Conservation (phyloP, 1,284 basidiomycete species). For the Trichosporon faecale region DNA sequence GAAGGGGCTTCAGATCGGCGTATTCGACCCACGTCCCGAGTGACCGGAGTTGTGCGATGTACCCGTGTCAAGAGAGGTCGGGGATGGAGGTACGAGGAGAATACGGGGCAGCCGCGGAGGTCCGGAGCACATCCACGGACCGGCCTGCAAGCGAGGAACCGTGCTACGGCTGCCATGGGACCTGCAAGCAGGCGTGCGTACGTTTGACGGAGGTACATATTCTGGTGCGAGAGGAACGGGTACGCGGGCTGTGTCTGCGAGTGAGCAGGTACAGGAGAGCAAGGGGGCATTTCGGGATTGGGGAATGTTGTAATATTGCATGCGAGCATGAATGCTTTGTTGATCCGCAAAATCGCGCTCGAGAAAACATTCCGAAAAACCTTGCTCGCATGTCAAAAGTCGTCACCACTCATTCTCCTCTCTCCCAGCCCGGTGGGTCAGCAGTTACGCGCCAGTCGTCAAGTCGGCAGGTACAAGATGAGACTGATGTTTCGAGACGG, state of each 20-base stretch:
- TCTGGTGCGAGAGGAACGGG: background rate
- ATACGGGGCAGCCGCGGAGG: too few relatives aligned
- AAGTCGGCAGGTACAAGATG: background rate
- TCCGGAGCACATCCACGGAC: background rate
- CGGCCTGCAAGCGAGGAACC: background rate
- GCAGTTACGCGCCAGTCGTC: too few relatives aligned
- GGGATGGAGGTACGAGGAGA: background rate
- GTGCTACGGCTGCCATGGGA: background rate
- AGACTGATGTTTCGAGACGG: background rate
- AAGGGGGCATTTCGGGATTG: background rate
- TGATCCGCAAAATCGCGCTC: background rate
- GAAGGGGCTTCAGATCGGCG: too few relatives aligned
- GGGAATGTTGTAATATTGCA: background rate
- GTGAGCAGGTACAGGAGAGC: background rate
- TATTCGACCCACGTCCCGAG: background rate
- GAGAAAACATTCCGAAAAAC: conserved; percentile 2
- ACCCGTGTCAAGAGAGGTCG: background rate
- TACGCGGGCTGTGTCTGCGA: background rate
- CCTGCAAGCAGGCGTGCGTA: background rate
- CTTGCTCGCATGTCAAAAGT: background rate
- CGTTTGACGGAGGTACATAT: background rate
- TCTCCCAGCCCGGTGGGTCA: background rate
- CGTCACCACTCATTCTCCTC: background rate
- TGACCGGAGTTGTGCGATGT: background rate
- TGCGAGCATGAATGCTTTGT: background rate